Conservation (phyloP, 306 rosid genomes). For the Castanea mollissima region DNA sequence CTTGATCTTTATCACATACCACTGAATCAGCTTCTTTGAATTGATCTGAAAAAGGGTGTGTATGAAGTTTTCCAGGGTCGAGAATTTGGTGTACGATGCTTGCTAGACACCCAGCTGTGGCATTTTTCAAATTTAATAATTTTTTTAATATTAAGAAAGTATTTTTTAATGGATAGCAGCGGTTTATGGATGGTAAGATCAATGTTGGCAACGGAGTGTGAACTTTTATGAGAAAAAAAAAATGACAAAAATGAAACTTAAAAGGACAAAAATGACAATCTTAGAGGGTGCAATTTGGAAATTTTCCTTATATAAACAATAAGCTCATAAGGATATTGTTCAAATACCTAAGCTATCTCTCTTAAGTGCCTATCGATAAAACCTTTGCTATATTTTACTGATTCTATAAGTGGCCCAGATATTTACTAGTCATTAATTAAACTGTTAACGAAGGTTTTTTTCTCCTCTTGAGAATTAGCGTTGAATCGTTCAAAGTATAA, state of each 20-base stretch:
- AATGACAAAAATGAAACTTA: too few species aligned
- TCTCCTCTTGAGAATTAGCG: background rate
- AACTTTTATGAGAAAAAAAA: too few species aligned
- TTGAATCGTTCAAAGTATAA: background rate
- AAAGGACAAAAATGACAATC: too few species aligned
- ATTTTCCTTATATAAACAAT: background rate
- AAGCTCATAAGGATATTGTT: background rate
- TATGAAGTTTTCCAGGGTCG: constrained; percentile 66
- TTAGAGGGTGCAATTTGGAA: too few species aligned
- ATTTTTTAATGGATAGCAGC: too few species aligned
- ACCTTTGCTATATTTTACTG: background rate
- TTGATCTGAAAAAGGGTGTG: constrained; percentile 59
- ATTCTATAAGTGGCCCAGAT: background rate
- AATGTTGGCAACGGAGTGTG: too few species aligned
- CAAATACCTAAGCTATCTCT: background rate
- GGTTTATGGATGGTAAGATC: too few species aligned
- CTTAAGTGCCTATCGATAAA: background rate
- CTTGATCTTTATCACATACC: constrained; percentile 21
- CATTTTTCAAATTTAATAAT: constrained; percentile 38
- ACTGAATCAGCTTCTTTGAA: constrained; percentile 33
- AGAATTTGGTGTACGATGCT: constrained; percentile 67
- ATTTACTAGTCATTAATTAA: background rate
- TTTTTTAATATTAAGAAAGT: too few species aligned
- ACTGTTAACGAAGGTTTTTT: background rate
- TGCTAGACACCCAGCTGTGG: constrained; percentile 51